Evolutionary conservation across 805 yeast species (phyloP).

Genomic region (Schizosaccharomyces cryophilus): DNA sequence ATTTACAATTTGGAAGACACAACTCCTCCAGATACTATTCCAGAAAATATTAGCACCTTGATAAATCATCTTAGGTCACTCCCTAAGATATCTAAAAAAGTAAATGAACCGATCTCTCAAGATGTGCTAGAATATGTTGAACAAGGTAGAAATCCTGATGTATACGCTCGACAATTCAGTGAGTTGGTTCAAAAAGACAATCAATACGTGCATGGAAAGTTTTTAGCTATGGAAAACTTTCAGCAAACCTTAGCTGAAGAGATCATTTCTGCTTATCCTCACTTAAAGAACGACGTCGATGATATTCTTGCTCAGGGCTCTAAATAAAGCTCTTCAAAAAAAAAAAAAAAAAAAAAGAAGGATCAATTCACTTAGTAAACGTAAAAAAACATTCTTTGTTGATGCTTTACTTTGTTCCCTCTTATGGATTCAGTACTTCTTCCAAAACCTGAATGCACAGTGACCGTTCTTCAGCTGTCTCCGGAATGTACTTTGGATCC

Average conservation of each 20-base stretch:
- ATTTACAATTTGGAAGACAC: constrained; percentile 1
- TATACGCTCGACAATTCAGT: constrained; percentile 85
- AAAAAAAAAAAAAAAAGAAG: too few relatives aligned
- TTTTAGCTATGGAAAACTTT: constrained; percentile 29
- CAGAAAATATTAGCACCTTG: not conserved
- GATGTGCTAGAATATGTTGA: constrained; percentile 83
- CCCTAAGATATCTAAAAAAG: not conserved
- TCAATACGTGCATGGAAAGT: constrained; percentile 67
- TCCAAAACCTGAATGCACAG: not conserved
- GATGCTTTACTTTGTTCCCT: too few relatives aligned
- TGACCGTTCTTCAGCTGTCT: not conserved
- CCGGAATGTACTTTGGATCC: not conserved
- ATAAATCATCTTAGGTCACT: constrained; percentile 6
- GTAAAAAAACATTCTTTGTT: too few relatives aligned
- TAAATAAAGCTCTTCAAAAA: not conserved
- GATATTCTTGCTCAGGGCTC: not conserved
- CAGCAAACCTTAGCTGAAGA: constrained; percentile 43
- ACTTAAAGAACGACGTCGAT: constrained; percentile 28
- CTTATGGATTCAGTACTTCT: not conserved
- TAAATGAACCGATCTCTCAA: constrained; percentile 29
- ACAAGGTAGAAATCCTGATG: constrained; percentile 91
- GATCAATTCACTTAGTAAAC: too few relatives aligned
- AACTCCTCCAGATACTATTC: not conserved
- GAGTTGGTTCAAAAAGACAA: constrained; percentile 80
- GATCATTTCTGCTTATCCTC: constrained; percentile 58